Conservation (phyloP, 441 rosid genomes). For the Metrosideros polymorpha region DNA sequence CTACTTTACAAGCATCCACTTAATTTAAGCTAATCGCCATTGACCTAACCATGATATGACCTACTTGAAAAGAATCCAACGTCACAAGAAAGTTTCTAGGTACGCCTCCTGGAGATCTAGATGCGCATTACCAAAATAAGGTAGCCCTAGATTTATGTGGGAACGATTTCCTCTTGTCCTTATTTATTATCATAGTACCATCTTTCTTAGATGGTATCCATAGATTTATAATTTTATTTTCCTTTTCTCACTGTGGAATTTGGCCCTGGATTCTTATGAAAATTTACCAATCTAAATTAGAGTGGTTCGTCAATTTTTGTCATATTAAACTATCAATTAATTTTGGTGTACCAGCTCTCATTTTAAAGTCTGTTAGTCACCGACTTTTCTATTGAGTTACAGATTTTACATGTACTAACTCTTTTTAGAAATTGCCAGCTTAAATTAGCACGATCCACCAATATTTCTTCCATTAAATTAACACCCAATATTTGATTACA, state of each 20-base stretch:
- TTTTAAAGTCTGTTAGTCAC: not conserved
- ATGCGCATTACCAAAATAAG: not conserved
- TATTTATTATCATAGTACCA: not conserved
- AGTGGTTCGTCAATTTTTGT: not conserved
- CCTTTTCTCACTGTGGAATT: not conserved
- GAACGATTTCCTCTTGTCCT: not conserved
- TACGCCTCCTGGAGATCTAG: not conserved
- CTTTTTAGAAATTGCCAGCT: not conserved
- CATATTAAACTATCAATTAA: not conserved
- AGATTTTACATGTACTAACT: not conserved
- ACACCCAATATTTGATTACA: not conserved
- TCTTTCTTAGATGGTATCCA: not conserved
- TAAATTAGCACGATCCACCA: not conserved
- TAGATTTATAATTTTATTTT: not conserved
- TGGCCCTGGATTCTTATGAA: not conserved
- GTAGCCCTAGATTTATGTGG: not conserved
- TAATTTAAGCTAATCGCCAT: not conserved
- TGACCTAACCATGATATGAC: not conserved
- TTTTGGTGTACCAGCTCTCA: not conserved
- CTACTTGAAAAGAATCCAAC: not conserved
- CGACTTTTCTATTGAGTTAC: not conserved
- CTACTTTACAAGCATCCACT: not conserved
- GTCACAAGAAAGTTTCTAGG: not conserved
- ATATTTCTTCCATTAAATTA: not conserved
- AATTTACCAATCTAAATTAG: not conserved